Evolutionary conservation across 2,329 filamentous ascomycete genomes (phyloP).

Genomic region (Leptographium galeiforme): DNA sequence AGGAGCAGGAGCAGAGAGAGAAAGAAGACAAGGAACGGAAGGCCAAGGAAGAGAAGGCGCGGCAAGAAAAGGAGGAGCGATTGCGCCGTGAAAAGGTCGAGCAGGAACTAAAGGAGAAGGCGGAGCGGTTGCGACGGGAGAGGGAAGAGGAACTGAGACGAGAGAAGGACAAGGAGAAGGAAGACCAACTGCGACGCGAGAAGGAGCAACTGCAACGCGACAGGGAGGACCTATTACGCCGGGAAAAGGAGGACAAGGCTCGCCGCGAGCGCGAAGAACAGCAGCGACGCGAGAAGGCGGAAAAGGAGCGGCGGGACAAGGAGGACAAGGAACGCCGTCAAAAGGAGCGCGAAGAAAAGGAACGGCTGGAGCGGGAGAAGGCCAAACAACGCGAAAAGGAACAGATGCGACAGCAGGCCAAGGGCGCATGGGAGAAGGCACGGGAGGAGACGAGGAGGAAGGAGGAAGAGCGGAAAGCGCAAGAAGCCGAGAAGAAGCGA

Average conservation of each 20-base stretch:
- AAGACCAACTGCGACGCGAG: background rate
- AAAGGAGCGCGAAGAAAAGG: constrained; percentile 34
- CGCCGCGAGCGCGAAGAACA: constrained; percentile 8
- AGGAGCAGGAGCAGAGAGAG: constrained; percentile 15
- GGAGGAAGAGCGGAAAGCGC: constrained; percentile 49
- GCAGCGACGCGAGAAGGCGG: constrained; percentile 41
- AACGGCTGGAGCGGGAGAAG: background rate
- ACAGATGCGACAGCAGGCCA: constrained; percentile 16
- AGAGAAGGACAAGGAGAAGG: background rate
- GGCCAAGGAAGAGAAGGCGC: constrained; percentile 17
- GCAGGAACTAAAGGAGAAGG: background rate
- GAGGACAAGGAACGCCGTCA: constrained; percentile 23
- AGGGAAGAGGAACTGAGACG: constrained; percentile 5
- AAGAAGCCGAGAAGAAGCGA: constrained; percentile 46
- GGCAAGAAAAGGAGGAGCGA: constrained; percentile 8
- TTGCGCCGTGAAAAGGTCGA: background rate
- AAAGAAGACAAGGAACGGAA: constrained; percentile 16
- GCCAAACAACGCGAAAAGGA: constrained; percentile 6
- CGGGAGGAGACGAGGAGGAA: constrained; percentile 51
- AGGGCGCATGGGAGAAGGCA: constrained; percentile 53
- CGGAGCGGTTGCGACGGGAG: constrained; percentile 3
- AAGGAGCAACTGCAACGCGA: background rate
- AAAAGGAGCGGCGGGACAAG: constrained; percentile 15
- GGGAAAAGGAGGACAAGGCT: background rate
- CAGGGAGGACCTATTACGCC: constrained; percentile 1